These are phyloP conservation scores for Termitomyces sp. DNA, from an alignment of 768 basidiomycete genomes.

Conservation along the genomic window DNA sequence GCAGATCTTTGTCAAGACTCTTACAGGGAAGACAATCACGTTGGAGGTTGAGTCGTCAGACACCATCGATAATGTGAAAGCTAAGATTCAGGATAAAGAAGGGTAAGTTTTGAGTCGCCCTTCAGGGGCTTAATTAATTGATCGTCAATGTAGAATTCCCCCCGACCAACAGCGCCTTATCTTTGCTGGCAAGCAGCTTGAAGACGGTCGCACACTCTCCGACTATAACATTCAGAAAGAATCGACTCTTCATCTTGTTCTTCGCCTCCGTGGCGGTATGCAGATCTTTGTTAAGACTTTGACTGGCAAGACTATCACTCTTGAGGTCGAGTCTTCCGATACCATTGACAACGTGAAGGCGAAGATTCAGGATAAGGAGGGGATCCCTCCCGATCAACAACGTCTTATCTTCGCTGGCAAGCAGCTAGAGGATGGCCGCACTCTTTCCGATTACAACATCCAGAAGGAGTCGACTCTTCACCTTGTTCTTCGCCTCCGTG, in stretches of 20 bases:
- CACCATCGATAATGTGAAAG: constrained; percentile 74
- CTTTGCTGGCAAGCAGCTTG: constrained; percentile 93
- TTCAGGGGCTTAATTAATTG: neutral
- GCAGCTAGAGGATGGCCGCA: constrained; percentile 88
- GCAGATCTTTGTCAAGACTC: constrained; percentile 88
- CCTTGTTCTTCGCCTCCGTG: constrained; percentile 79
- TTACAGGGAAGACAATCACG: constrained; percentile 90
- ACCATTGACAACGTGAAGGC: constrained; percentile 87
- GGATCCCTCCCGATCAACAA: constrained; percentile 81
- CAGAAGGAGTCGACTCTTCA: constrained; percentile 87
- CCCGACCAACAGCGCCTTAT: constrained; percentile 95
- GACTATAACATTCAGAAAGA: constrained; percentile 97
- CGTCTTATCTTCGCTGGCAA: constrained; percentile 91
- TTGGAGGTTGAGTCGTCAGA: constrained; percentile 78
- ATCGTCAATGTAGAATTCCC: constrained; percentile 43
- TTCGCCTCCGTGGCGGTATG: constrained; percentile 91
- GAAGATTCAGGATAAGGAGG: constrained; percentile 94
- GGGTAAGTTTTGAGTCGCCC: constrained; percentile 29
- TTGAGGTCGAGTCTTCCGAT: constrained; percentile 84
- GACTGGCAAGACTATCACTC: constrained; percentile 90
- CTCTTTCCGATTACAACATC: constrained; percentile 86
- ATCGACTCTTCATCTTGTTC: constrained; percentile 83
- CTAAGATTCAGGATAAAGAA: constrained; percentile 85
- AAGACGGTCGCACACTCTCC: constrained; percentile 87
- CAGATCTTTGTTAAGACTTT: constrained; percentile 80